Evolutionary conservation across 441 rosid genomes (phyloP).

Genomic region (Raphanus hybrid): DNA sequence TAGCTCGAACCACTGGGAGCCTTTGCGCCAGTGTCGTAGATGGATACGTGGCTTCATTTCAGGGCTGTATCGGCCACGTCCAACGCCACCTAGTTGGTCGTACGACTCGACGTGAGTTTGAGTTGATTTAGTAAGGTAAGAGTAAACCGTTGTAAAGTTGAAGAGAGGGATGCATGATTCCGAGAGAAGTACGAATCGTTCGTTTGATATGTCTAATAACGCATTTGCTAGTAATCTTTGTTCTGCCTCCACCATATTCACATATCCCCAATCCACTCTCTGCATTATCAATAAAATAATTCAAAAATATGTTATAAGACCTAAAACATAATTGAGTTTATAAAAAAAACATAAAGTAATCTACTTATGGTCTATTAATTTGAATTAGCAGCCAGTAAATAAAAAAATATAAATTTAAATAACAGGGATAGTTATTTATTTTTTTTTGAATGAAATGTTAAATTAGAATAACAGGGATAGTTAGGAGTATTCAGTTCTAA

Average conservation of each 20-base stretch:
- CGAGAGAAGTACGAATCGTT: slow-evolving; percentile 82
- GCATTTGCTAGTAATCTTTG: slow-evolving; percentile 86
- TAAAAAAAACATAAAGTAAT: neutral
- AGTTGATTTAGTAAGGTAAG: slow-evolving; percentile 63
- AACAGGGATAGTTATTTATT: neutral
- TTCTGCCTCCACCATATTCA: slow-evolving; percentile 91
- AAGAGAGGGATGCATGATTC: slow-evolving; percentile 91
- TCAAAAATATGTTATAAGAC: neutral
- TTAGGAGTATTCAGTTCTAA: neutral
- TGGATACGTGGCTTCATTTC: slow-evolving; percentile 60
- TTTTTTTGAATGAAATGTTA: too few species aligned
- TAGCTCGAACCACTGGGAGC: slow-evolving; percentile 88
- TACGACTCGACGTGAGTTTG: slow-evolving; percentile 61
- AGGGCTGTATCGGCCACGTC: slow-evolving; percentile 68
- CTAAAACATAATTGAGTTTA: neutral
- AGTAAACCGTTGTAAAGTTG: slow-evolving; percentile 79
- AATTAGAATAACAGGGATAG: neutral
- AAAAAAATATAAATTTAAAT: neutral
- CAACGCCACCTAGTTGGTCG: slow-evolving; percentile 58
- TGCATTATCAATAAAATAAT: slow-evolving; percentile 42
- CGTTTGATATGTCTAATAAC: slow-evolving; percentile 74
- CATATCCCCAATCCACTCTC: slow-evolving; percentile 83
- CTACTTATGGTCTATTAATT: neutral
- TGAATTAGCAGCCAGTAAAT: neutral
- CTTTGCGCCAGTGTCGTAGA: slow-evolving; percentile 76